Evolutionary conservation across 2,329 filamentous ascomycete species (phyloP).

Genomic region (Alternaria rosae): DNA sequence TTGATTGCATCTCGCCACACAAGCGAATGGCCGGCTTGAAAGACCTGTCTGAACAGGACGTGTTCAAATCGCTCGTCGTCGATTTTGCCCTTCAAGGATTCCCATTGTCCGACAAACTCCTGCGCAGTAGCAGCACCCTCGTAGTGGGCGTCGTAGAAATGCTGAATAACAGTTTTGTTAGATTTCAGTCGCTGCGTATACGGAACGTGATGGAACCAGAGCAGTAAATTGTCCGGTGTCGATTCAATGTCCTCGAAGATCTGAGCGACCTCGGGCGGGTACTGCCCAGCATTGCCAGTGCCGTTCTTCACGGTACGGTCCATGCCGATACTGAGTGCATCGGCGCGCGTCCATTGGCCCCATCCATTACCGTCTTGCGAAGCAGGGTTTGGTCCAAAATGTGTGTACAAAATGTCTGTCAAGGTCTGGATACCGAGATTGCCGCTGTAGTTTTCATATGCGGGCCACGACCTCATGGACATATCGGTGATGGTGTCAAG

Average conservation of each 20-base stretch:
- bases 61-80: conserved; percentile 68
- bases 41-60: conserved; percentile 65
- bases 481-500: conserved; percentile 67
- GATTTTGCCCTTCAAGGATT: conserved; percentile 62
- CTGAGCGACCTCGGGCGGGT: conserved; percentile 66
- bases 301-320: conserved; percentile 74
- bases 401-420: conserved; percentile 70
- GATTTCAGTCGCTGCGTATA: conserved; percentile 69
- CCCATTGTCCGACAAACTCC: conserved; percentile 64
- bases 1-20: conserved; percentile 75
- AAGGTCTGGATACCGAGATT: conserved; percentile 75
- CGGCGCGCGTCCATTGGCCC: conserved; percentile 76
- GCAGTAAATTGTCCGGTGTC: conserved; percentile 71
- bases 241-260: conserved; percentile 67
- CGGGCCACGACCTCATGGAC: conserved; percentile 73
- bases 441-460: conserved; percentile 74
- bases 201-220: conserved; percentile 78
- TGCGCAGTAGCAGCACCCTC: conserved; percentile 67
- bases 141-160: conserved; percentile 71
- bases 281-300: conserved; percentile 71
- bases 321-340: conserved; percentile 69
- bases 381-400: conserved; percentile 72
- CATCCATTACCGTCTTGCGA: conserved; percentile 72
- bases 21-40: conserved; percentile 73
- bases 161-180: conserved; percentile 72